These are phyloP conservation scores for Vicia villosa DNA, from an alignment of 306 rosid species.

Conservation along the genomic window DNA sequence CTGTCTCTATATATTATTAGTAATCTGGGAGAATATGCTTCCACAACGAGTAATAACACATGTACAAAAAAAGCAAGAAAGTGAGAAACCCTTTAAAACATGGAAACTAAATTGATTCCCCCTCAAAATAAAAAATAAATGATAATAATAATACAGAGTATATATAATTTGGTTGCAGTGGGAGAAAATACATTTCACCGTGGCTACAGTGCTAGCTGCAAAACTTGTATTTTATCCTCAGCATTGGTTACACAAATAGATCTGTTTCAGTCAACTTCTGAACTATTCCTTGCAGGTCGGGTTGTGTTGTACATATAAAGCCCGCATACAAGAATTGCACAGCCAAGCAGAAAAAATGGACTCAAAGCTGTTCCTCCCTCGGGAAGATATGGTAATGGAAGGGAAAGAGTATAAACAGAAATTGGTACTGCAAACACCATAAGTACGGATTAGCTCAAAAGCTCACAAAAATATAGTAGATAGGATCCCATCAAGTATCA, in stretches of 20 bases:
- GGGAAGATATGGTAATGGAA: slow-evolving; percentile 82
- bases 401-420: slow-evolving; percentile 74
- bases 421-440: slow-evolving; percentile 73
- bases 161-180: background rate
- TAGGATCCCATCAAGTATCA: background rate
- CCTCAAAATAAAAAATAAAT: background rate
- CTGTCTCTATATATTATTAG: background rate
- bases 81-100: background rate
- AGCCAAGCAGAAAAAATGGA: slow-evolving; percentile 74
- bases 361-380: slow-evolving; percentile 63
- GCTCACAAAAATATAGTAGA: background rate
- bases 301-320: slow-evolving; percentile 64
- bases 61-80: slow-evolving; percentile 12
- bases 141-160: background rate
- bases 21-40: background rate
- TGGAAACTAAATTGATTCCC: background rate
- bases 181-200: background rate
- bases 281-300: slow-evolving; percentile 44
- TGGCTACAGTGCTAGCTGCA: background rate
- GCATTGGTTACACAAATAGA: slow-evolving; percentile 4
- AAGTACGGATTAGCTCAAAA: slow-evolving; percentile 29
- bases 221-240: background rate
- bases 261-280: slow-evolving; percentile 35
- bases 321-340: slow-evolving; percentile 74
- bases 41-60: background rate